Evolutionary conservation across 1,139 yeast genomes (phyloP), one percentile per base, ranked within the genome.

Genomic region (Casaregolazyma lundiana): DNA sequence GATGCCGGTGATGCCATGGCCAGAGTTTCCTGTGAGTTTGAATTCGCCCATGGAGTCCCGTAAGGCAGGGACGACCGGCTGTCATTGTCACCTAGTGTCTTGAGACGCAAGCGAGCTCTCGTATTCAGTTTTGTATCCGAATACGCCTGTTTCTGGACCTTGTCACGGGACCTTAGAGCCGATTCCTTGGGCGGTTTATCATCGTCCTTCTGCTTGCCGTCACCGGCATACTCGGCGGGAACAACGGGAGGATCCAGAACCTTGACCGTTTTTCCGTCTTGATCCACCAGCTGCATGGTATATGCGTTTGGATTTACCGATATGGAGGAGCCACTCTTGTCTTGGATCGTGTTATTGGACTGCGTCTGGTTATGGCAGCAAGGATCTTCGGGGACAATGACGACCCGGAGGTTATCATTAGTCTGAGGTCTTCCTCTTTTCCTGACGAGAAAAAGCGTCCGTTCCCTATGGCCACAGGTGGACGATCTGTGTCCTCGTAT

Each of bases 401-500:
- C 64, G 18, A 60, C 52, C 34, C 64, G 48, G 30, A 55, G 52
- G 15, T 49, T 48, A 22, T 53, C 59, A 38, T 51, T 52, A 13
- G 50, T 49, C 29, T 50, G 54, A 2, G 96, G 97, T 43, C 97
- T 69, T 0, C 97, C 97, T 50, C 95, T 77, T 30, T 87, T 78
- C 37, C 96, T 73, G n/a, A 90, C 96, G 57, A 87, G 88, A 17
- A 88, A 80, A 35, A 90, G 69, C 30, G 94, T 89, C 43, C 96
- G 72, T 44, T 77, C 73, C 41, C 84, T 79, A 64, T 92, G 98
- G 49, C 78, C 78, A 64, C 98, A 92, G 47, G 83, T 79, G 2
- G 94, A 81, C 3, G 96, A 85, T 38, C 98, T 69, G 63, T 92
- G 98, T 17, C 97, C 97, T 38, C 97, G 72, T 35, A 92, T 88